A percentile compares a stretch with the other conserved stretches of the same genome.
phyloP scores from a whole-genome alignment of 2,329 filamentous ascomycete species.

The Arthrobotrys iridis region DNA sequence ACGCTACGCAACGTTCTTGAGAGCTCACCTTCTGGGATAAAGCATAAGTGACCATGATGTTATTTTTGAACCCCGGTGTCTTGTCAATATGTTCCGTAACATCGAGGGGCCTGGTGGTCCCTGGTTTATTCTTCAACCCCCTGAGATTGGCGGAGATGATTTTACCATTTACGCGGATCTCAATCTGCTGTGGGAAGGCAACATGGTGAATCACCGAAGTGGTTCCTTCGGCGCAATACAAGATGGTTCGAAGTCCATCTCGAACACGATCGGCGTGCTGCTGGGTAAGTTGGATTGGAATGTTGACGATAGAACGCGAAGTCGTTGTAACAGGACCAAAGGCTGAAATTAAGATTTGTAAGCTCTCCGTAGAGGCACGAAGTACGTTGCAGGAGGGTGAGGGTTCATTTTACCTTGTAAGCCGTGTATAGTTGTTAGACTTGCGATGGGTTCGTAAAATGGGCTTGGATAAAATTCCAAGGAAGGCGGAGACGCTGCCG shows the following conservation, averaged over 20 bases:
- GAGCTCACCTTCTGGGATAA: conserved; percentile 82
- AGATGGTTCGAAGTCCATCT: conserved; percentile 25
- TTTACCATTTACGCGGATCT: conserved; percentile 86
- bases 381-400: not conserved
- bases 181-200: conserved; percentile 88
- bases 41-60: conserved; percentile 87
- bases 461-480: conserved; percentile 79
- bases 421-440: conserved; percentile 63
- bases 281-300: conserved; percentile 8
- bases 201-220: conserved; percentile 68
- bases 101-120: conserved; percentile 91
- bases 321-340: not conserved
- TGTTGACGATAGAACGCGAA: conserved; percentile 15
- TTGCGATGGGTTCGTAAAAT: conserved; percentile 78
- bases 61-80: conserved; percentile 75
- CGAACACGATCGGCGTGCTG: conserved; percentile 20
- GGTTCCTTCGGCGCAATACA: conserved; percentile 38
- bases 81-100: conserved; percentile 80
- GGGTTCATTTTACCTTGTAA: conserved; percentile 17
- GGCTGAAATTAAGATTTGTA: no score
- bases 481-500: conserved; percentile 60
- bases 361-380: no score
- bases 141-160: conserved; percentile 93
- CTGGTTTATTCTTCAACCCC: conserved; percentile 94
- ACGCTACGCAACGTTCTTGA: not conserved